Evolutionary conservation across 2,329 filamentous ascomycete genomes (phyloP).

Genomic region (Leptoxyphium fumago): DNA sequence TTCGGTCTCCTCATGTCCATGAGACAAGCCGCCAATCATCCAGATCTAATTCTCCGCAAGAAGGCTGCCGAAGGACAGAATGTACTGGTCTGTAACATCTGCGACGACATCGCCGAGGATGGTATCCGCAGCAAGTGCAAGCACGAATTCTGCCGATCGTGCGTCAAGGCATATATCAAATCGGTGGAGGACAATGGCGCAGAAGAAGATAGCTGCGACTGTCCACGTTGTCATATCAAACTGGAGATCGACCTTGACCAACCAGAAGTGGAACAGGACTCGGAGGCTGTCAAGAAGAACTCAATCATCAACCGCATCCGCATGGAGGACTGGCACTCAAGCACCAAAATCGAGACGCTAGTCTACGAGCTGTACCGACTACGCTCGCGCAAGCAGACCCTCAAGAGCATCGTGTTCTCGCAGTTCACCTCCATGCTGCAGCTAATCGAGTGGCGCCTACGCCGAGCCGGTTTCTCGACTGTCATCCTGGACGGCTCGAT

Average conservation of each 20-base stretch:
- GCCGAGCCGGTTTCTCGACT: conserved; percentile 91
- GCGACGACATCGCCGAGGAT: conserved; percentile 90
- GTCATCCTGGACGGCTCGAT: conserved; percentile 98
- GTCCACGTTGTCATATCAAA: conserved; percentile 80
- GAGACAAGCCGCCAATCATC: conserved; percentile 94
- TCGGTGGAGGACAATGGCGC: conserved; percentile 53
- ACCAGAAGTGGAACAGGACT: conserved; percentile 86
- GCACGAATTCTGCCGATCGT: conserved; percentile 80
- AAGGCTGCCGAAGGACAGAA: conserved; percentile 77
- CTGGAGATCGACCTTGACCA: conserved; percentile 88
- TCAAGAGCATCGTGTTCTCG: conserved; percentile 95
- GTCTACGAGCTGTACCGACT: conserved; percentile 89
- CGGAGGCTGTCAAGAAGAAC: conserved; percentile 74
- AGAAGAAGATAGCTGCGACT: conserved; percentile 43
- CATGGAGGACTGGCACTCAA: conserved; percentile 98
- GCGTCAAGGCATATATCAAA: conserved; percentile 64
- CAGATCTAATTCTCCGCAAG: conserved; percentile 85
- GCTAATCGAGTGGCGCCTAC: conserved; percentile 90
- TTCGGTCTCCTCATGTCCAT: conserved; percentile 99
- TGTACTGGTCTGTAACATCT: conserved; percentile 81
- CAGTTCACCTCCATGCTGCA: conserved; percentile 97
- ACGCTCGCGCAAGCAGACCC: conserved; percentile 78
- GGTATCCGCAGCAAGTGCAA: conserved; percentile 83
- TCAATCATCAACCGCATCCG: conserved; percentile 98
- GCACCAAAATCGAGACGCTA: conserved; percentile 93